Evolutionary conservation across 1,284 basidiomycete species (phyloP), one percentile per base, ranked within the genome.

Genomic region (Rhodotorula sp.): DNA sequence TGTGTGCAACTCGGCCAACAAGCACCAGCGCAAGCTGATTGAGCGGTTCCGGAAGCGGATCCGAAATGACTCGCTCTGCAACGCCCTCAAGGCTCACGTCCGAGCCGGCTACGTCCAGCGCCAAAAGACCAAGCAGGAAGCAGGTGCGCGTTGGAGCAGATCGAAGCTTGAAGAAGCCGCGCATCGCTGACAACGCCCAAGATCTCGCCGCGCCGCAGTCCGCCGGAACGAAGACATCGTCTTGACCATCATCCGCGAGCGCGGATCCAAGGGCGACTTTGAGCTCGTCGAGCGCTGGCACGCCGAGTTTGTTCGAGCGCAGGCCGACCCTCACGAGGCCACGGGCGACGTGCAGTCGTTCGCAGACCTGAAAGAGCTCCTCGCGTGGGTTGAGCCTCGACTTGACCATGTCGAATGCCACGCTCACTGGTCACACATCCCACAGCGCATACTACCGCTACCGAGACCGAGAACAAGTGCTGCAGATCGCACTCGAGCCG

Each of bases 381-480:
- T 77, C 1, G 68, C 68, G 75, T 76, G 21, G 21, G 72, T 68
- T 18, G n/a, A 18, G 34, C 29, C 21, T 58, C 23, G 46, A 34
- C 2, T 15, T 47, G 49, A 47, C 21, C 12, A 1, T 12, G 18
- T 16, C 26, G 54, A 29, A 54, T n/a, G 31, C 51, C 34, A 16
- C 20, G 8, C 48, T 34, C 49, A 3, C 8, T 0, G 12, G 46
- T 34, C n/a, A 12, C 20, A 0, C n/a, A 5, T 1, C 39, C 12
- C 21, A 23, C 65, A 76, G 75, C 1, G 76, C 76, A 6, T 71
- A 68, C 58, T 75, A 71, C 58, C 70, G 67, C 7, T 59, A 68
- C 48, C 64, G 76, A 16, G 76, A 77, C 62, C 74, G 73, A 6
- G 64, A 76, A 54, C 72, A 77, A 58, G 73, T 77, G 16, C 58